phyloP scores from a whole-genome alignment of 495 filamentous ascomycete genomes.

The Penicillium argentinense region DNA sequence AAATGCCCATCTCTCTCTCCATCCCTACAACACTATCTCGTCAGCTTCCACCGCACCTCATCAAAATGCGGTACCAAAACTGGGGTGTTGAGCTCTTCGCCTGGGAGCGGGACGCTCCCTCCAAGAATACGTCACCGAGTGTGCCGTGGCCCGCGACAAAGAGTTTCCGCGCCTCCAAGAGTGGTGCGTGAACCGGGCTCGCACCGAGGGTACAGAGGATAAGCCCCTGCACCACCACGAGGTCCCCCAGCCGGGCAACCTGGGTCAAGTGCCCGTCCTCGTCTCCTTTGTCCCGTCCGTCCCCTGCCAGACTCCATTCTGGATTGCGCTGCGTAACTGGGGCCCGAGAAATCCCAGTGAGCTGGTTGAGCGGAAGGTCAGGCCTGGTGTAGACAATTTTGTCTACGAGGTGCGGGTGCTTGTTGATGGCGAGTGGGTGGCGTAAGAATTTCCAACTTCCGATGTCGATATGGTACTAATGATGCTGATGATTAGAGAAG shows the following conservation, averaged over 20 bases:
- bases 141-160: conserved; percentile 68
- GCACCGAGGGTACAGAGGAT: too few relatives aligned
- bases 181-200: too few relatives aligned
- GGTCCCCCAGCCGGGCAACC: conserved; percentile 29
- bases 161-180: too few relatives aligned
- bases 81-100: conserved; percentile 89
- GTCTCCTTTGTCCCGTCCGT: conserved; percentile 77
- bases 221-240: too few relatives aligned
- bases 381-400: conserved; percentile 57
- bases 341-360: conserved; percentile 62
- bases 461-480: background rate
- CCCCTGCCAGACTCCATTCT: conserved; percentile 58
- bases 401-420: conserved; percentile 69
- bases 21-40: background rate
- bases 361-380: conserved; percentile 59
- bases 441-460: conserved; percentile 46
- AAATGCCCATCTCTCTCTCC: too few relatives aligned
- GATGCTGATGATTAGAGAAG: conserved; percentile 35
- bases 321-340: conserved; percentile 83
- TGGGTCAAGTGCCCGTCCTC: conserved; percentile 62
- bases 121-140: conserved; percentile 85
- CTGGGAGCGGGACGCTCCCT: conserved; percentile 61
- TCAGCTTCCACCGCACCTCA: too few relatives aligned
- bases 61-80: conserved; percentile 79
- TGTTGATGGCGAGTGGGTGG: conserved; percentile 65